Percentiles rank a stretch among this genome's conserved stretches.
phyloP scores from a whole-genome alignment of 148 eudicot species.

The Amaranthus hypochondriacus region DNA sequence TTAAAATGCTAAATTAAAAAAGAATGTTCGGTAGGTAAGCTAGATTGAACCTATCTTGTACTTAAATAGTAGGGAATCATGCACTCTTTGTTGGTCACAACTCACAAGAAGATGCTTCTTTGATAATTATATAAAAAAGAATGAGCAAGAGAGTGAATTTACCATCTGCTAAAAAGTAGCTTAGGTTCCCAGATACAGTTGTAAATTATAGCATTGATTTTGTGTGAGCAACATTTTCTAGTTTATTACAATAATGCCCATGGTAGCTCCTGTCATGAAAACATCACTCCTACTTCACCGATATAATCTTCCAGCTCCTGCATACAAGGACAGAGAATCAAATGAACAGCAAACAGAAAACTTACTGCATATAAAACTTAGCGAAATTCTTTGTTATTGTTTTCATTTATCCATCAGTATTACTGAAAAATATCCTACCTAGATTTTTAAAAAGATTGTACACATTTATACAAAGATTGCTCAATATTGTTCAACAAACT shows the following conservation, averaged over 20 bases:
- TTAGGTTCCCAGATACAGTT: slow-evolving; percentile 26
- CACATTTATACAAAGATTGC: no score
- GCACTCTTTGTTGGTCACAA: slow-evolving; percentile 36
- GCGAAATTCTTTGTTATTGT: background rate
- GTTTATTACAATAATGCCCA: slow-evolving; percentile 4
- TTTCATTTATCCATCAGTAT: background rate
- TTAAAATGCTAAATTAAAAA: slow-evolving; percentile 9
- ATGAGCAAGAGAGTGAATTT: slow-evolving; percentile 24
- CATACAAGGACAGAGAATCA: slow-evolving; percentile 1
- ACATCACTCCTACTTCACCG: slow-evolving; percentile 9
- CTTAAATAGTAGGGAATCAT: slow-evolving; percentile 41
- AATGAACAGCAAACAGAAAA: background rate
- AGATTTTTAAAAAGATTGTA: no score
- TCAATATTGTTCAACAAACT: background rate
- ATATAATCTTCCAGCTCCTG: slow-evolving; percentile 6
- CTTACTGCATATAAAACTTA: slow-evolving; percentile 7
- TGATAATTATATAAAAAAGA: slow-evolving; percentile 19
- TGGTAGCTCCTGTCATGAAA: slow-evolving; percentile 10
- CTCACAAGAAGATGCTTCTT: slow-evolving; percentile 29
- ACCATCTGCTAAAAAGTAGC: slow-evolving; percentile 15
- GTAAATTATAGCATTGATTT: slow-evolving; percentile 30
- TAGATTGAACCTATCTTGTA: background rate
- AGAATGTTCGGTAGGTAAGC: background rate
- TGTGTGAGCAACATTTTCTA: slow-evolving; percentile 31
- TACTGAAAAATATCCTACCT: no score